Percentiles rank a stretch among this genome's conserved stretches.
Conservation (phyloP, 2,329 filamentous ascomycete species). For the Pseudocercospora vitis region DNA sequence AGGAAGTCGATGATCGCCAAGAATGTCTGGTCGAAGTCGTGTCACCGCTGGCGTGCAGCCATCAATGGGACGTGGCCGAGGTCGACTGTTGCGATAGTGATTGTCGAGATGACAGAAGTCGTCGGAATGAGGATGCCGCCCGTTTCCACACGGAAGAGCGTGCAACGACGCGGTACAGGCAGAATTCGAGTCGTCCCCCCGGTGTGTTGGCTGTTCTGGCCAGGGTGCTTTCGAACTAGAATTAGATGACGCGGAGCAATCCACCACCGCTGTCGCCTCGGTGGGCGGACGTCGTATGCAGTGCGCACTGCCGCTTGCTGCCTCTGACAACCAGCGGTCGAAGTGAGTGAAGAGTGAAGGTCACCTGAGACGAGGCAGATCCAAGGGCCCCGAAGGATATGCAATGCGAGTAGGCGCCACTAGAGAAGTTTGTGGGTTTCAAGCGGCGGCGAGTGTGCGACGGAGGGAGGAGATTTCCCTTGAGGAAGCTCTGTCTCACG, state of each 20-base stretch:
- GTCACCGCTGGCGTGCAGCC: conserved; percentile 9
- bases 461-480: neutral
- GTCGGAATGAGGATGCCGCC: neutral
- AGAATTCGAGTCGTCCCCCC: too few relatives aligned
- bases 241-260: neutral
- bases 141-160: neutral
- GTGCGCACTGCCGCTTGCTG: neutral
- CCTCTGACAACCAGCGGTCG: neutral
- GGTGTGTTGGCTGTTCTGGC: neutral
- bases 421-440: neutral
- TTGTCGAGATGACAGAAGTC: too few relatives aligned
- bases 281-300: neutral
- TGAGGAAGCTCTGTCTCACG: neutral
- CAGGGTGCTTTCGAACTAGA: neutral
- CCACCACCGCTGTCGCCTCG: neutral
- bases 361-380: neutral
- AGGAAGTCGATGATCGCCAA: neutral
- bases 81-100: too few relatives aligned
- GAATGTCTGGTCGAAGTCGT: conserved; percentile 5
- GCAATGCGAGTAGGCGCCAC: neutral
- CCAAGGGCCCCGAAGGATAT: neutral
- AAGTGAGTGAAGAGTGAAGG: neutral
- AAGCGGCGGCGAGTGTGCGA: neutral
- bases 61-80: too few relatives aligned
- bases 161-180: neutral